Percentiles rank a stretch among this genome's conserved stretches.
phyloP scores from a whole-genome alignment of 169 alveolate genomes.

The Plasmodium inui region DNA sequence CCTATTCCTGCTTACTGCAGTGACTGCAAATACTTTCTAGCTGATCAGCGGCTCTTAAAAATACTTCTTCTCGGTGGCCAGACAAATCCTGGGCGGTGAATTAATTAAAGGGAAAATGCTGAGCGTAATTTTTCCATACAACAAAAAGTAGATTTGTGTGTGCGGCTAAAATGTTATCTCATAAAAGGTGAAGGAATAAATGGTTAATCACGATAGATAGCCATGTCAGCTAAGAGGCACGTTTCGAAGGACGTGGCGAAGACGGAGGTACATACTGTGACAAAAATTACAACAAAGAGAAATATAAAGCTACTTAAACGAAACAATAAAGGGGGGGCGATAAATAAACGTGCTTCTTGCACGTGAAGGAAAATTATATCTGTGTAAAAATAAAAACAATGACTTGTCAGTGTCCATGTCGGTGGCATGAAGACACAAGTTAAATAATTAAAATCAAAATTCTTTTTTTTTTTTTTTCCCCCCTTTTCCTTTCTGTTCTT shows the following conservation, averaged over 20 bases:
- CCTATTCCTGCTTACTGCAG: not conserved
- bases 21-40: not conserved
- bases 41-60: not conserved
- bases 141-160: not conserved
- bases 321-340: not conserved
- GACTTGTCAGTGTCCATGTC: not conserved
- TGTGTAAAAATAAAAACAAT: slow-evolving; percentile 13
- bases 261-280: not conserved
- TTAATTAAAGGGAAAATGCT: not conserved
- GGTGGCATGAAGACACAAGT: not conserved
- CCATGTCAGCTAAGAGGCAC: not conserved
- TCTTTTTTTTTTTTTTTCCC: slow-evolving; percentile 18
- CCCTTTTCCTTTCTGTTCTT: not conserved
- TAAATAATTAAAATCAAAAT: slow-evolving; percentile 29
- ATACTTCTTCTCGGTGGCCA: not conserved
- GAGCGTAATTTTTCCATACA: not conserved
- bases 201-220: not conserved
- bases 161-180: not conserved
- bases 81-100: not conserved
- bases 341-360: not conserved
- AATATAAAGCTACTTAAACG: slow-evolving; percentile 5
- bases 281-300: not conserved
- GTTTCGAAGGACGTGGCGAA: not conserved
- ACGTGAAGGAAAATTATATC: not conserved
- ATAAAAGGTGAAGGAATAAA: not conserved